Evolutionary conservation across 2,329 filamentous ascomycete genomes (phyloP).

Genomic region (Aspergillus persii): DNA sequence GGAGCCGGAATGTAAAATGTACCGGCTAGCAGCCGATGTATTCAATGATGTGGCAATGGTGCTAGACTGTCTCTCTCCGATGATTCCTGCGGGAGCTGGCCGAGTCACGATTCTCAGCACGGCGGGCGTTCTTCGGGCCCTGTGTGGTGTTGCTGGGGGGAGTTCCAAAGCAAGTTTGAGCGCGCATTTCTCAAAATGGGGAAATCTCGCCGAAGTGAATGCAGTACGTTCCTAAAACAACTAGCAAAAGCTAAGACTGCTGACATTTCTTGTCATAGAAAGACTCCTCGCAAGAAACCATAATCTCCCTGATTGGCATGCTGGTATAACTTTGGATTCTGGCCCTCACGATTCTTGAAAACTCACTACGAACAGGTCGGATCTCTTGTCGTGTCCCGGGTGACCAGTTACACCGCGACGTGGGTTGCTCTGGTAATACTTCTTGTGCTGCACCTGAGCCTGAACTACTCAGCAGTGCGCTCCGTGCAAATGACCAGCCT

Average conservation of each 20-base stretch:
- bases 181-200: conserved; percentile 83
- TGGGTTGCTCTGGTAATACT: conserved; percentile 71
- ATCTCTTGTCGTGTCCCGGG: conserved; percentile 72
- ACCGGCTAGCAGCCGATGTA: conserved; percentile 80
- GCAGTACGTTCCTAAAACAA: conserved; percentile 53
- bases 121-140: conserved; percentile 60
- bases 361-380: conserved; percentile 53
- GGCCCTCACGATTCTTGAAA: background rate
- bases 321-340: conserved; percentile 50
- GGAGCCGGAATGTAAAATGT: conserved; percentile 87
- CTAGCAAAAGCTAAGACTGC: background rate
- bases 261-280: conserved; percentile 48
- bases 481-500: conserved; percentile 79
- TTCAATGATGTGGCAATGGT: conserved; percentile 86
- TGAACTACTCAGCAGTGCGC: conserved; percentile 83
- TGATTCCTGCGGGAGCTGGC: conserved; percentile 57
- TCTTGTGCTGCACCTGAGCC: conserved; percentile 72
- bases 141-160: conserved; percentile 88
- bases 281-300: conserved; percentile 92
- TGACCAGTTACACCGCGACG: conserved; percentile 69
- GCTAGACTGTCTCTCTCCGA: conserved; percentile 78
- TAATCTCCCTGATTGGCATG: conserved; percentile 86
- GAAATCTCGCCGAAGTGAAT: conserved; percentile 90
- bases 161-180: conserved; percentile 88
- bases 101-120: conserved; percentile 59